These are phyloP conservation scores for Orbilia javanica DNA, from an alignment of 2,329 filamentous ascomycete genomes.

Conservation along the genomic window DNA sequence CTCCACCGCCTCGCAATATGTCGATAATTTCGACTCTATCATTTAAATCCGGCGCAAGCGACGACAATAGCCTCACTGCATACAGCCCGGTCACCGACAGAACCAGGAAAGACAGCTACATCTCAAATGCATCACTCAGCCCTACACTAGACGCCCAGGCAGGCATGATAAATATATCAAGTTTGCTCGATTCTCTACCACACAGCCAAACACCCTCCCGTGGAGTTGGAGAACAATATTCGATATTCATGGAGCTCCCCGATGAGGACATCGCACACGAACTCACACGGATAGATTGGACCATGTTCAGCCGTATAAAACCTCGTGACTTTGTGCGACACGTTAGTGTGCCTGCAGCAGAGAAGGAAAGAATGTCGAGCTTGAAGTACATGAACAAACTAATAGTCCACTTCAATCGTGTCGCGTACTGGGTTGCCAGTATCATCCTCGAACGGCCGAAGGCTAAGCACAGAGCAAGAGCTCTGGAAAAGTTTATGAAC, in stretches of 20 bases:
- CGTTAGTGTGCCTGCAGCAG: slow-evolving; percentile 79
- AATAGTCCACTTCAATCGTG: slow-evolving; percentile 91
- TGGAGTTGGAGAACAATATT: slow-evolving; percentile 81
- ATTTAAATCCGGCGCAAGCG: slow-evolving; percentile 37
- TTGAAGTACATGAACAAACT: slow-evolving; percentile 91
- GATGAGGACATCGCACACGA: slow-evolving; percentile 90
- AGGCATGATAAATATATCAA: slow-evolving; percentile 50
- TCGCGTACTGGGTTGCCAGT: slow-evolving; percentile 84
- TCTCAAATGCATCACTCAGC: slow-evolving; percentile 41
- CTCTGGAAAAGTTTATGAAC: slow-evolving; percentile 95
- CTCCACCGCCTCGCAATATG: slow-evolving; percentile 36
- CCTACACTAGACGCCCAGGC: slow-evolving; percentile 45
- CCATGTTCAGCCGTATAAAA: slow-evolving; percentile 95
- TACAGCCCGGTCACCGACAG: slow-evolving; percentile 38
- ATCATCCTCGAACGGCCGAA: slow-evolving; percentile 92
- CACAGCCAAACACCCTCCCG: slow-evolving; percentile 38
- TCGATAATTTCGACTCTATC: slow-evolving; percentile 42
- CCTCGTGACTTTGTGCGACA: slow-evolving; percentile 93
- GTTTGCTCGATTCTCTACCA: slow-evolving; percentile 33
- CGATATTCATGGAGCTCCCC: slow-evolving; percentile 86
- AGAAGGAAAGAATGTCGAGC: slow-evolving; percentile 80
- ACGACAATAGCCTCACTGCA: slow-evolving; percentile 28
- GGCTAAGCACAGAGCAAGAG: slow-evolving; percentile 90
- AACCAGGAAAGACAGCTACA: slow-evolving; percentile 46
- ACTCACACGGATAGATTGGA: slow-evolving; percentile 95